Conservation (phyloP, 2,329 filamentous ascomycete species). For the Pseudocercospora fijiensis region DNA sequence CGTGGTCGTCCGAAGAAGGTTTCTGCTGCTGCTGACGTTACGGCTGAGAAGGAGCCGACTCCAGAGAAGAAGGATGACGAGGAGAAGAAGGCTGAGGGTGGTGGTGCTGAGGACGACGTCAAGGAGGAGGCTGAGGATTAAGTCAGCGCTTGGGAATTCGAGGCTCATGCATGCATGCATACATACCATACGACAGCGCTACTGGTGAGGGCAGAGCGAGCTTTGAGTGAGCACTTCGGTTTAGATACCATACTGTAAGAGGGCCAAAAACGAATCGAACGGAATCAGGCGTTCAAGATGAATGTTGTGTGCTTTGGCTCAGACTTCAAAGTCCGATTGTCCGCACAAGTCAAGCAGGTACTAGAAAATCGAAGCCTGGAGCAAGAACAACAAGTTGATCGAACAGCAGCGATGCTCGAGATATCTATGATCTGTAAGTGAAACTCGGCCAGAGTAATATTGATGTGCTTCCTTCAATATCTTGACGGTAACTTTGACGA, state of each 20-base stretch:
- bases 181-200: background rate
- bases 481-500: background rate
- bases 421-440: too few relatives aligned
- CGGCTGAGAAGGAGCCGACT: background rate
- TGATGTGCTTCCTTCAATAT: background rate
- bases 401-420: too few relatives aligned
- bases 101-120: background rate
- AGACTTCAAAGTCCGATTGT: too few relatives aligned
- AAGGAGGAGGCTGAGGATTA: background rate
- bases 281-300: too few relatives aligned
- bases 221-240: background rate
- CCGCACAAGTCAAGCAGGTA: too few relatives aligned
- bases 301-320: too few relatives aligned
- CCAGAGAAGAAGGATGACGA: background rate
- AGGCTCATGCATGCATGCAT: background rate
- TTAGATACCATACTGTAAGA: too few relatives aligned
- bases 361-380: too few relatives aligned
- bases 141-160: background rate
- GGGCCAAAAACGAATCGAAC: too few relatives aligned
- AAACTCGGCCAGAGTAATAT: background rate
- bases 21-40: background rate
- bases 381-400: too few relatives aligned
- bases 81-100: background rate
- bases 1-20: background rate
- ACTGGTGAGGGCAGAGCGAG: background rate